Evolutionary conservation across 2,329 filamentous ascomycete species (phyloP), one percentile per base, ranked within the genome.

Genomic region (Calonectria hongkongensis): DNA sequence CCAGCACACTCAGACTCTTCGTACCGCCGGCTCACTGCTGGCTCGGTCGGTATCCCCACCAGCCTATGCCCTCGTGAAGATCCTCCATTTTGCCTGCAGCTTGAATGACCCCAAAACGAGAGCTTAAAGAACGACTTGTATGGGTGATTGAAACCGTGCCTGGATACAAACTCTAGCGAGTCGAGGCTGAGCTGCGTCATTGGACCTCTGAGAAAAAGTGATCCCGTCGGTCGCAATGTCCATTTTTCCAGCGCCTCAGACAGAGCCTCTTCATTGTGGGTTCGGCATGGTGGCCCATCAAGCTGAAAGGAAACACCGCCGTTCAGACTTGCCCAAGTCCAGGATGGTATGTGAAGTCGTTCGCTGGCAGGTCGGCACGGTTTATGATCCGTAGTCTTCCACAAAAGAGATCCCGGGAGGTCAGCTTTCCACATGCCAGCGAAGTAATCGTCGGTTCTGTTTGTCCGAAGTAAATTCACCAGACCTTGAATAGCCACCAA

Each of bases 51-150:
- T 4, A 56, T 56, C 7, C 7, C 28, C 10, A 56, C 28, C 50
- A 56, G n/a, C 18, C 13, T 21, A 12, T 30, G 30, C 28, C 30
- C 50, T n/a, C 50, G 28, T 33, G 28, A 21, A 4, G 27, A 18
- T 21, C 50, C 50, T 30, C 50, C 50, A 36, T 36, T 56, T 10
- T 56, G 50, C 30, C 50, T 36, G 50, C 50, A 56, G 18, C 30
- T 56, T 36, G 50, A 56, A 30, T 56, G 8, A 1, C 50, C 50
- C 28, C 50, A 56, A n/a, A 56, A 56, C 2, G 50, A 56, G 12
- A 56, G 50, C 28, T 56, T 56, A 30, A 56, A 56, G 50, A 56
- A 36, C 3, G 50, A 56, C 10, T 33, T 30, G 50, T 56, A 56
- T 25, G 50, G 50, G 4, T 56, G 50, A 10, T 56, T 56, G 16